Evolutionary conservation across 805 yeast species (phyloP).

Genomic region (Kurtzmaniella fragi): DNA sequence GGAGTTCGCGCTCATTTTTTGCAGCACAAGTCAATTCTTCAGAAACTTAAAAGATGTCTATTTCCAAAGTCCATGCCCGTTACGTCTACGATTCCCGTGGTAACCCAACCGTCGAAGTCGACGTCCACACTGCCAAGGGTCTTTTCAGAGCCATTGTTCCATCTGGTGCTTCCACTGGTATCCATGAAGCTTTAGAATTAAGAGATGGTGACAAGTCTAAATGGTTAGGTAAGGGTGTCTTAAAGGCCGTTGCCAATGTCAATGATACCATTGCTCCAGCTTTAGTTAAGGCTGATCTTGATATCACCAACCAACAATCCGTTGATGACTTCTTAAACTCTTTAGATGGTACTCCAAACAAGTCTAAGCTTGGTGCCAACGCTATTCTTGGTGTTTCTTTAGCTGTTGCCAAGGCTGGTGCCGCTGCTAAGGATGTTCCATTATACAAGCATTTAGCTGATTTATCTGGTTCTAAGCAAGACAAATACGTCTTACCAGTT

Average conservation of each 20-base stretch:
- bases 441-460: constrained; percentile 16
- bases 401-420: constrained; percentile 17
- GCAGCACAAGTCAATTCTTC: neutral
- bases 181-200: constrained; percentile 17
- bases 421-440: constrained; percentile 14
- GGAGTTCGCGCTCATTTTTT: constrained; percentile 3
- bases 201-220: constrained; percentile 17
- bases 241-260: constrained; percentile 15
- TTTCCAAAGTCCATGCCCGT: constrained; percentile 11
- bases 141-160: constrained; percentile 17
- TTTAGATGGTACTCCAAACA: constrained; percentile 16
- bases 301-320: constrained; percentile 10
- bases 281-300: constrained; percentile 10
- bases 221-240: constrained; percentile 20
- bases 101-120: constrained; percentile 20
- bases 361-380: constrained; percentile 18
- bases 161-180: constrained; percentile 20
- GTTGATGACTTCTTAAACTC: constrained; percentile 12
- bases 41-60: constrained; percentile 7
- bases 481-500: constrained; percentile 14
- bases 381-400: constrained; percentile 18
- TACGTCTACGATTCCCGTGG: constrained; percentile 19
- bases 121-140: constrained; percentile 13
- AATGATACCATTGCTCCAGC: constrained; percentile 15
- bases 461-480: constrained; percentile 8